A percentile compares a stretch with the other conserved stretches of the same genome.
Evolutionary conservation across 306 rosid species (phyloP).

Genomic region (Psophocarpus tetragonolobus): DNA sequence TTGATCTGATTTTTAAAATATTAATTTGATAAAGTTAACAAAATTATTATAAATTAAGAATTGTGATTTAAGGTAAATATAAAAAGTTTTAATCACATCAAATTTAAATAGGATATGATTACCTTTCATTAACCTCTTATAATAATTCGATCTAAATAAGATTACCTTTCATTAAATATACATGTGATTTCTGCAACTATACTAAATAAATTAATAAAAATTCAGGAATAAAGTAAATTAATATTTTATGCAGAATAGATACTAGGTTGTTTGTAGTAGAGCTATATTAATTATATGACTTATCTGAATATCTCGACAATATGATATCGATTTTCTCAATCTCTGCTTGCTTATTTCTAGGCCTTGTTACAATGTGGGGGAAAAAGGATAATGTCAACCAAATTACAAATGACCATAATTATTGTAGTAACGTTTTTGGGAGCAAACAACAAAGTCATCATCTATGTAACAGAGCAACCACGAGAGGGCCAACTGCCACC

Average conservation of each 20-base stretch:
- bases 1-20: no score
- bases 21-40: no score
- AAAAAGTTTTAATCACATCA: no score
- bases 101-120: no score
- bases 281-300: neutral
- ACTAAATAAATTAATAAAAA: no score
- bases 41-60: no score
- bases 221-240: neutral
- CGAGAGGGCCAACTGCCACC: slow-evolving; percentile 26
- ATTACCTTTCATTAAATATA: no score
- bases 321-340: neutral
- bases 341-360: neutral
- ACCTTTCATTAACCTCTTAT: no score
- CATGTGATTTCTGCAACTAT: no score
- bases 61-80: no score
- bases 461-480: slow-evolving; percentile 29
- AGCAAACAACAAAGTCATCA: slow-evolving; percentile 37
- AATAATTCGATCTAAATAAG: no score
- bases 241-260: neutral
- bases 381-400: slow-evolving; percentile 11
- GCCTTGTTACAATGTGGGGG: neutral
- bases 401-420: slow-evolving; percentile 34
- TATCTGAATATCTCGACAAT: neutral
- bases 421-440: slow-evolving; percentile 43
- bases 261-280: neutral